A percentile compares a stretch with the other conserved stretches of the same genome.
phyloP scores from a whole-genome alignment of 306 rosid genomes.

The Crotalaria pallida region DNA sequence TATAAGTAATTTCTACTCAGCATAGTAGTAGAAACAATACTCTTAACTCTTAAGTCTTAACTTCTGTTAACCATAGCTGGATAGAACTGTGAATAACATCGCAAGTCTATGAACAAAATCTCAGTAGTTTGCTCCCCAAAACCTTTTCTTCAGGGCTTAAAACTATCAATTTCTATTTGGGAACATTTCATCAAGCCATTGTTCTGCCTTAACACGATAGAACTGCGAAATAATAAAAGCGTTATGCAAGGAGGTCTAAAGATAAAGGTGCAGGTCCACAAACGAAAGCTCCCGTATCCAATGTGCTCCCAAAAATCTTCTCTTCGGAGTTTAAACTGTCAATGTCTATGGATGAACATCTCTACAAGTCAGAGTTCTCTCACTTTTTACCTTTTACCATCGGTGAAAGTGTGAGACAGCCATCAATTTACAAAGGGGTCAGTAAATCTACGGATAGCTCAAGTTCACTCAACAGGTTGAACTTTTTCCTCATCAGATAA shows the following conservation, averaged over 20 bases:
- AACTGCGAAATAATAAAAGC: background rate
- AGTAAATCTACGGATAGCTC: background rate
- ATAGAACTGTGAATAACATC: background rate
- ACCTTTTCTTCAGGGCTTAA: background rate
- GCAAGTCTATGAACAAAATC: background rate
- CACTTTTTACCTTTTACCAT: background rate
- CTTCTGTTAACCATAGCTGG: background rate
- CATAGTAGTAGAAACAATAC: background rate
- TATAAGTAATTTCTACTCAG: background rate
- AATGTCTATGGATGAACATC: background rate
- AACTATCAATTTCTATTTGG: background rate
- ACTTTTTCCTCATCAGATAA: background rate
- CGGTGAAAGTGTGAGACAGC: no score
- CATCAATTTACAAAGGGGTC: background rate
- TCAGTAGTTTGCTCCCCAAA: background rate
- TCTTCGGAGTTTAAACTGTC: background rate
- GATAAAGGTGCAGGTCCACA: background rate
- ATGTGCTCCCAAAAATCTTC: background rate
- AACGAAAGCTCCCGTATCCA: background rate
- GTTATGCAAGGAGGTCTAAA: background rate
- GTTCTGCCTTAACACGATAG: background rate
- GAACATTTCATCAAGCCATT: background rate
- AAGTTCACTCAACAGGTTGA: background rate
- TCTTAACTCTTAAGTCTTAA: background rate
- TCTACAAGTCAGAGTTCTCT: background rate